Base-by-base conservation (phyloP, 2,329 filamentous ascomycete genomes). In the Aspergillus ochraceoroseus region DNA sequence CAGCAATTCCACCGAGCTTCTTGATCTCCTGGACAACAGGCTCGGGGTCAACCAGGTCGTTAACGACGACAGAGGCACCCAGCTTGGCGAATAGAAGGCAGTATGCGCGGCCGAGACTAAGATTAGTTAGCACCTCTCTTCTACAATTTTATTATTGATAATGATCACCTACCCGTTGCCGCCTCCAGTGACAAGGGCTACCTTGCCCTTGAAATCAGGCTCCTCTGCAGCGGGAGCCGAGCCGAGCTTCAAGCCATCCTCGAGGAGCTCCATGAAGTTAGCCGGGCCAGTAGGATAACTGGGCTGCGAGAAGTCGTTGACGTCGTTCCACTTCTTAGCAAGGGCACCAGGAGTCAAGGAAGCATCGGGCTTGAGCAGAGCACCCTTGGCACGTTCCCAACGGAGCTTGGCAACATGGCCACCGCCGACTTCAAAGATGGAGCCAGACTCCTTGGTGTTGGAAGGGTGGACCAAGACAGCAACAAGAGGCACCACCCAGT, bases 401-500 rank as follows among this genome's bases (percentile, higher is more conserved):
- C 92, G 80, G 44, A 95, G 70, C 76, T 96, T 96, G 54, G 90
- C 86, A 43, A 94, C 72, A 70, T 94, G 87, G 41, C 90, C 92
- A 62, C 86, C 92, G 46, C 92, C 92, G 51, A 85, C 86, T 71
- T 96, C 92, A 66, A 89, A 96, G 64, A 96, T 95, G 47, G 80
- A 75, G 49, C 92, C 92, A 32, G 78, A 90, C 74, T 96, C 90
- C 32, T 70, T 67, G 5, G 77, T 83, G 73, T 92, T 94, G 58
- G 79, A 86, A 61, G 85, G 81, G 76, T 96, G 89, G 29, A 85
- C 85, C 35, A 98, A 75, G 43, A 85, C 82, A 35, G 88, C 90
- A 20, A 96, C 92, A 28, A 96, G 74, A 23, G 92, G 92, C 32
- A 96, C 88, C 46, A 96, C 82, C 88, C 88, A 96, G 48, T 94